These are phyloP conservation scores for Scedosporium apiospermum DNA, from an alignment of 2,329 filamentous ascomycete species.

Conservation along the genomic window DNA sequence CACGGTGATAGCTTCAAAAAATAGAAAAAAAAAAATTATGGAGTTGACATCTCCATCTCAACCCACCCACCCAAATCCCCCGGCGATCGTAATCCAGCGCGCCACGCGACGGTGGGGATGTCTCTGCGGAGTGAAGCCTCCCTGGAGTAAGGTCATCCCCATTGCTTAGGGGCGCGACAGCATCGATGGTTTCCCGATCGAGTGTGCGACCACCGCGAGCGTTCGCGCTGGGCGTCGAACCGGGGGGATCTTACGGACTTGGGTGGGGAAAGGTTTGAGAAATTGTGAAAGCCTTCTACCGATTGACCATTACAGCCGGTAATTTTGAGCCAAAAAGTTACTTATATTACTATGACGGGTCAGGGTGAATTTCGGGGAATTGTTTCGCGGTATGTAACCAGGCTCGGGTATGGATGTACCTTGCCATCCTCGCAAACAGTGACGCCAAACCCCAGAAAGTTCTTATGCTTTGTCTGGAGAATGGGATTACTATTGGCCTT, in stretches of 20 bases:
- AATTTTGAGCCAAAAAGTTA: neutral
- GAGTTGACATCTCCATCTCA: slow-evolving; percentile 48
- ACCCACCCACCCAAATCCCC: slow-evolving; percentile 47
- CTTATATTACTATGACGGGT: neutral
- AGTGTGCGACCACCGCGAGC: slow-evolving; percentile 54
- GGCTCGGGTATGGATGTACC: neutral
- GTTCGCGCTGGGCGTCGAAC: slow-evolving; percentile 59
- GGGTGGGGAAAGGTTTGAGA: slow-evolving; percentile 37
- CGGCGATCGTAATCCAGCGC: slow-evolving; percentile 56
- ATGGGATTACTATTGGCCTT: too few species aligned
- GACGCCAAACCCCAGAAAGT: neutral
- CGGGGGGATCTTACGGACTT: slow-evolving; percentile 45
- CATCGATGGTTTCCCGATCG: slow-evolving; percentile 58
- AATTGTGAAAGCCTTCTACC: slow-evolving; percentile 44
- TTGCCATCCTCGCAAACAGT: neutral
- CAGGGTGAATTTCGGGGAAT: neutral
- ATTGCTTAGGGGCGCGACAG: slow-evolving; percentile 56
- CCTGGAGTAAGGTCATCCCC: slow-evolving; percentile 56
- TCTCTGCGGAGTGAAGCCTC: slow-evolving; percentile 66
- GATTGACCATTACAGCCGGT: slow-evolving; percentile 54
- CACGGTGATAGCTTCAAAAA: neutral
- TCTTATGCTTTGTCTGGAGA: too few species aligned
- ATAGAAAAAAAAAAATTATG: slow-evolving; percentile 26
- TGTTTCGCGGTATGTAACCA: neutral
- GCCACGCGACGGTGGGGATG: slow-evolving; percentile 62